Conservation (phyloP, 2,329 filamentous ascomycete genomes). For the Aureobasidium melanogenum region DNA sequence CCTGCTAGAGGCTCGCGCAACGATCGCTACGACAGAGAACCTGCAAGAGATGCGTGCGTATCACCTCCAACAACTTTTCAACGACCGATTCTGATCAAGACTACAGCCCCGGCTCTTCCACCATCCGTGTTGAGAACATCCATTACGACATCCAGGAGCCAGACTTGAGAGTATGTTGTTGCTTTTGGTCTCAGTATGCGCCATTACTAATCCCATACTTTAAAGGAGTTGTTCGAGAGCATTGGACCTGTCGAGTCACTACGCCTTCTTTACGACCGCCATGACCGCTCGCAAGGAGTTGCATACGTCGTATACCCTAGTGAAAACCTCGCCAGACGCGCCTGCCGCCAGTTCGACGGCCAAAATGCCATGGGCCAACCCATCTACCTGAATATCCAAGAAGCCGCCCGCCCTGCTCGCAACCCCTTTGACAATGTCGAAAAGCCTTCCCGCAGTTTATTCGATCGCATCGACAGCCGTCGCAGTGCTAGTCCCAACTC, state of each 20-base stretch:
- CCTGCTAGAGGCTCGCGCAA: constrained; percentile 14
- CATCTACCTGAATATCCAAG: constrained; percentile 63
- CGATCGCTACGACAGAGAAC: constrained; percentile 22
- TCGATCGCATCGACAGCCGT: constrained; percentile 47
- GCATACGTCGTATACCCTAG: constrained; percentile 75
- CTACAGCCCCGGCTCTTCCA: constrained; percentile 35
- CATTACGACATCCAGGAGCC: constrained; percentile 86
- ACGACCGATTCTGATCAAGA: background rate
- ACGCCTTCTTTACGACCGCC: constrained; percentile 73
- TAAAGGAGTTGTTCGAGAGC: constrained; percentile 66
- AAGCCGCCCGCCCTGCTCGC: constrained; percentile 28
- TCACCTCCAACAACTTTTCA: background rate
- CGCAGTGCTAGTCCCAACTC: constrained; percentile 45
- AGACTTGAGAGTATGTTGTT: constrained; percentile 37
- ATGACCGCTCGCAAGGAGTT: constrained; percentile 76
- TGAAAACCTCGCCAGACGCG: constrained; percentile 61
- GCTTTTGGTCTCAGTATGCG: background rate
- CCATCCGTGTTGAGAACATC: constrained; percentile 79
- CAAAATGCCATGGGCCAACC: constrained; percentile 80
- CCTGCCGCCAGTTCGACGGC: constrained; percentile 74
- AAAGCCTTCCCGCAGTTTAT: constrained; percentile 52
- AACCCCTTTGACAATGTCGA: constrained; percentile 43
- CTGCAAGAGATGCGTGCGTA: constrained; percentile 19
- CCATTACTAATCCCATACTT: background rate
- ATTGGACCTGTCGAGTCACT: constrained; percentile 66